These are phyloP conservation scores for Saturnispora quitensis DNA, from an alignment of 805 yeast genomes.

Conservation along the genomic window DNA sequence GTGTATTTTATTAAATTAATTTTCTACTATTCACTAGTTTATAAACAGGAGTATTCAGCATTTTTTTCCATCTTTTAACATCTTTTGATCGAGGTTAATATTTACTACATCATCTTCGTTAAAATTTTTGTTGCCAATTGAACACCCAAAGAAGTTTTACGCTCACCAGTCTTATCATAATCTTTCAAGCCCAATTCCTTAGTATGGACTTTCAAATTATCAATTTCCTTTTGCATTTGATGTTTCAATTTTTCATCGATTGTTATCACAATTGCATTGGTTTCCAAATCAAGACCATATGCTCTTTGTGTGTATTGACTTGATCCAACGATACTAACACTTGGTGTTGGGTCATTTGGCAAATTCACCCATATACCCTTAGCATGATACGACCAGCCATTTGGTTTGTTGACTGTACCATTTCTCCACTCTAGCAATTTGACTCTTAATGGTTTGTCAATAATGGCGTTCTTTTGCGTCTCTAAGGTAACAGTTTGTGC, in stretches of 20 bases:
- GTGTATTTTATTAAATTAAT: no score
- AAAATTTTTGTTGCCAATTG: constrained; percentile 56
- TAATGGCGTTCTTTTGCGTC: not conserved
- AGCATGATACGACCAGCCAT: constrained; percentile 98
- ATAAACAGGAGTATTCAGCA: not conserved
- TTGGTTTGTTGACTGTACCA: constrained; percentile 71
- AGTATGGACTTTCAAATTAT: constrained; percentile 47
- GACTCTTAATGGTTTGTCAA: constrained; percentile 30
- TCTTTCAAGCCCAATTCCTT: constrained; percentile 46
- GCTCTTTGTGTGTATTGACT: constrained; percentile 91
- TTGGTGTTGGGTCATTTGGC: constrained; percentile 51
- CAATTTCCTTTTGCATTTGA: constrained; percentile 54
- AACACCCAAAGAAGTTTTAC: constrained; percentile 55
- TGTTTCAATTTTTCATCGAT: constrained; percentile 48
- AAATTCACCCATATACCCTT: constrained; percentile 83
- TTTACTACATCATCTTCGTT: constrained; percentile 39
- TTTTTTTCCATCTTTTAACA: no score
- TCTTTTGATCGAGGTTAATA: no score
- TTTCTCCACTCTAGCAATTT: constrained; percentile 74
- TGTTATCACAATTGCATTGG: constrained; percentile 75
- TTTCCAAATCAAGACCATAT: constrained; percentile 77
- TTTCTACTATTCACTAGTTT: not conserved
- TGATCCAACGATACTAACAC: constrained; percentile 78
- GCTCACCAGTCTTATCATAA: constrained; percentile 42
- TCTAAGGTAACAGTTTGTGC: not conserved